Base-by-base conservation (phyloP, 2,329 filamentous ascomycete species). In the Penicillium olsonii region DNA sequence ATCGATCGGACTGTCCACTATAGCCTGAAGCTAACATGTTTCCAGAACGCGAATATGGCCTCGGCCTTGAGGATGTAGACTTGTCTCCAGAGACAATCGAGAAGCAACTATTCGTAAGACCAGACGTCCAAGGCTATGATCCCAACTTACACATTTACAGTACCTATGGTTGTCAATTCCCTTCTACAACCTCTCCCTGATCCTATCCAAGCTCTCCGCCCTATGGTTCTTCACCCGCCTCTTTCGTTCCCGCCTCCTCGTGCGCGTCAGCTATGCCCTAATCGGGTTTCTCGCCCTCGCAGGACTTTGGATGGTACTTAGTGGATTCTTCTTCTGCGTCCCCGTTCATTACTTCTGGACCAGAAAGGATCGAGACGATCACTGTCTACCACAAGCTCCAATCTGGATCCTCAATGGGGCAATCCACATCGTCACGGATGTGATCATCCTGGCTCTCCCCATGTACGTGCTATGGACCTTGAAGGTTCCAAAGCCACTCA, bases 181-280 rank as follows among this genome's bases (percentile, higher is more conserved):
- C 11, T 57, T 69, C 26, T 71, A 72, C 54, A 71, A 70, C 37
- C 43, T 67, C 17, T 53, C 59, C 5, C 50, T 72, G 4, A 56
- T 63, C 29, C 41, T 71, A 2, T 54, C 65, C 45, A 72, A 72
- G 41, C 37, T 65, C 12, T 71, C 69, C 4, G 58, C 65, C 20
- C 37, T 67, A 1, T 37, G 64, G n/a, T 57, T 71, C 31, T 70
- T 63, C 49, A 29, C 57, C 29, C 65, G 68, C 12, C 62, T 71
- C 27, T 71, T 71, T 45, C 50, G 54, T 2, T 35, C 45, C 0
- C 56, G 43, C 19, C n/a, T 8, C 14, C 64, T 67, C 33, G 52
- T 56, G 1, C 45, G 61, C 19, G n/a, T 50, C 8, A 54, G 55
- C 12, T 57, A 54, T 18, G 15, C 45, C 22, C 18, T 54, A 5